A percentile compares a stretch with the other conserved stretches of the same genome.
Conservation (phyloP, 208 protist genomes). For the Wallacemonas sp. region DNA sequence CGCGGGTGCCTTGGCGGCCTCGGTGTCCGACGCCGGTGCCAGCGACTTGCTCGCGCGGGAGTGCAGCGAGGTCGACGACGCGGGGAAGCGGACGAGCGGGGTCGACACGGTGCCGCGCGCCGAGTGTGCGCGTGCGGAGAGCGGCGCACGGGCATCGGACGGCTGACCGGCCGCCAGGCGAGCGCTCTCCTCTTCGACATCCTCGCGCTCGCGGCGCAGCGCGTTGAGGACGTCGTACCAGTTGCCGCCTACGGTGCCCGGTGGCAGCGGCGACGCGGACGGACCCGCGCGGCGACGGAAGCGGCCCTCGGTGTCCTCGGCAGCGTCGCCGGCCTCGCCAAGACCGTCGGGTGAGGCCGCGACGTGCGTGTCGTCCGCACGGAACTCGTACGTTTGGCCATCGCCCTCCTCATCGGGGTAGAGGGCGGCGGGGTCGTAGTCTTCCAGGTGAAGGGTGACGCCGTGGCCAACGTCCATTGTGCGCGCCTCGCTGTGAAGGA, state of each 20-base stretch:
- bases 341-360: conserved; percentile 4
- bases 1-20: not conserved
- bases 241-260: conserved; percentile 30
- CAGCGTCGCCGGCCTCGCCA: too few relatives aligned
- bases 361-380: conserved; percentile 20
- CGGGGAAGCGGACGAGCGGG: conserved; percentile 37
- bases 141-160: too few relatives aligned
- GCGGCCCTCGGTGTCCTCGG: too few relatives aligned
- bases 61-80: not conserved
- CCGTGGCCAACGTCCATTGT: conserved; percentile 60
- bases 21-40: not conserved
- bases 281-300: not conserved
- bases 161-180: not conserved
- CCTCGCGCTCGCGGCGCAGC: conserved; percentile 45
- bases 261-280: conserved; percentile 21
- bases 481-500: conserved; percentile 49
- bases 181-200: conserved; percentile 16
- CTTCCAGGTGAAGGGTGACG: conserved; percentile 73
- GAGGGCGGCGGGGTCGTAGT: conserved; percentile 40
- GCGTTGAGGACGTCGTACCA: conserved; percentile 73
- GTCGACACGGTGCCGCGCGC: conserved; percentile 23
- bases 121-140: not conserved
- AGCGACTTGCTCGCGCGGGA: conserved; percentile 20
- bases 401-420: conserved; percentile 49
- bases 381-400: conserved; percentile 22